A percentile compares a stretch with the other conserved stretches of the same genome.
Conservation (phyloP, 192 early-diverging fungal genomes). For the Backusella luteola region DNA sequence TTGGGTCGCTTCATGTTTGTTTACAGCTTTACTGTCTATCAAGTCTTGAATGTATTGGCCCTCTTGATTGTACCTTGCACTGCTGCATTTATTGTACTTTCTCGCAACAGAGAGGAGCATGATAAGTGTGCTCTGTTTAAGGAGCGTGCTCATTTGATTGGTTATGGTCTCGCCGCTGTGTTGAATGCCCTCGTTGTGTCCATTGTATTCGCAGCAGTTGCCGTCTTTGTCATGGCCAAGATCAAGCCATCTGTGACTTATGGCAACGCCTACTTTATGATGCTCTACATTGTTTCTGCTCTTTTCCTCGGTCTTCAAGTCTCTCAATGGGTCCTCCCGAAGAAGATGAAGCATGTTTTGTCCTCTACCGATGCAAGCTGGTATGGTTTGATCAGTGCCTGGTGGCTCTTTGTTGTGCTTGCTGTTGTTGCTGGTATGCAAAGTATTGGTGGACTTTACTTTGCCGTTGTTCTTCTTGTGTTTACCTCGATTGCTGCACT, state of each 20-base stretch:
- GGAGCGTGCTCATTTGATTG: neutral
- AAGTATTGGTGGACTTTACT: conserved; percentile 39
- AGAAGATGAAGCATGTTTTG: neutral
- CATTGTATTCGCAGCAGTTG: neutral
- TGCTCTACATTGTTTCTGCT: conserved; percentile 14
- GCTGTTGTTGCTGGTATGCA: conserved; percentile 23
- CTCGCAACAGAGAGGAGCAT: neutral
- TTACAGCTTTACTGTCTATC: conserved; percentile 15
- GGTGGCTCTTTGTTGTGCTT: conserved; percentile 39
- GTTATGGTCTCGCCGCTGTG: neutral
- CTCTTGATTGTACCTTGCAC: conserved; percentile 13
- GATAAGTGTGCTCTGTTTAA: neutral
- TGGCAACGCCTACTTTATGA: conserved; percentile 8
- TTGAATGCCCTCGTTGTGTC: neutral
- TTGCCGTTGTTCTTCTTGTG: conserved; percentile 31
- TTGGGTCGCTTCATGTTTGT: conserved; percentile 40
- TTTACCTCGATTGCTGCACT: conserved; percentile 29
- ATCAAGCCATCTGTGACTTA: conserved; percentile 19
- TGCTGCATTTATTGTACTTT: neutral
- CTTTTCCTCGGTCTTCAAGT: conserved; percentile 14
- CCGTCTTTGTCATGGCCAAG: neutral
- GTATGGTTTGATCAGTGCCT: conserved; percentile 37
- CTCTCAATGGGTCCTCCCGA: neutral
- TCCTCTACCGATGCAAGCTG: neutral
- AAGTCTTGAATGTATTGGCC: conserved; percentile 12